Percentiles rank a stretch among this genome's conserved stretches.
Evolutionary conservation across 2,329 filamentous ascomycete genomes (phyloP).

Genomic region (Daldinia sp.): DNA sequence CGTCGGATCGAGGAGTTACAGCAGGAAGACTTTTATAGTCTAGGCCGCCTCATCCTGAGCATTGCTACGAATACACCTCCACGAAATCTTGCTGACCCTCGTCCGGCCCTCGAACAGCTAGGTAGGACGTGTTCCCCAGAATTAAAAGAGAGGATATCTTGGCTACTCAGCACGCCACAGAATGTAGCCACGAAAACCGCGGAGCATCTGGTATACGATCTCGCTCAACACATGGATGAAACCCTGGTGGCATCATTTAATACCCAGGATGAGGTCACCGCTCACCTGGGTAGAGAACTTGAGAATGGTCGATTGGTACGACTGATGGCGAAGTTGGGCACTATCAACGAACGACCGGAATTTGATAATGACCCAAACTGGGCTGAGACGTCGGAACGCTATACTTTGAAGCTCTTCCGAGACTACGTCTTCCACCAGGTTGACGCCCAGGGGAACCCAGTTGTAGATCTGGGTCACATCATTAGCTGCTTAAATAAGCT

Average conservation of each 20-base stretch:
- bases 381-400: slow-evolving; percentile 93
- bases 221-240: slow-evolving; percentile 80
- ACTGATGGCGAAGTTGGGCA: slow-evolving; percentile 82
- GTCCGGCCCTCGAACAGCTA: slow-evolving; percentile 80
- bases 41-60: slow-evolving; percentile 86
- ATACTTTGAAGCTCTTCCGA: slow-evolving; percentile 92
- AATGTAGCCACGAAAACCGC: slow-evolving; percentile 74
- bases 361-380: slow-evolving; percentile 81
- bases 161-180: slow-evolving; percentile 79
- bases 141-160: slow-evolving; percentile 81
- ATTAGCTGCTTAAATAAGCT: slow-evolving; percentile 89
- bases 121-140: slow-evolving; percentile 81
- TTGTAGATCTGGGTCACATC: slow-evolving; percentile 89
- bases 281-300: slow-evolving; percentile 80
- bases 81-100: slow-evolving; percentile 68
- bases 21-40: slow-evolving; percentile 85
- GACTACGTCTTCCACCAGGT: slow-evolving; percentile 99
- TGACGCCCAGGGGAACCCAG: slow-evolving; percentile 83
- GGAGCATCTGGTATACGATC: slow-evolving; percentile 81
- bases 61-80: slow-evolving; percentile 77
- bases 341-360: slow-evolving; percentile 91
- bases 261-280: slow-evolving; percentile 78
- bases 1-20: slow-evolving; percentile 81
- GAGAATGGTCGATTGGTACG: slow-evolving; percentile 91
- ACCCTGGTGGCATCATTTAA: slow-evolving; percentile 85